Percentiles rank a stretch among this genome's conserved stretches.
These are phyloP conservation scores for Ailanthus altissimus DNA, from an alignment of 345 rosid genomes.

Conservation along the genomic window DNA sequence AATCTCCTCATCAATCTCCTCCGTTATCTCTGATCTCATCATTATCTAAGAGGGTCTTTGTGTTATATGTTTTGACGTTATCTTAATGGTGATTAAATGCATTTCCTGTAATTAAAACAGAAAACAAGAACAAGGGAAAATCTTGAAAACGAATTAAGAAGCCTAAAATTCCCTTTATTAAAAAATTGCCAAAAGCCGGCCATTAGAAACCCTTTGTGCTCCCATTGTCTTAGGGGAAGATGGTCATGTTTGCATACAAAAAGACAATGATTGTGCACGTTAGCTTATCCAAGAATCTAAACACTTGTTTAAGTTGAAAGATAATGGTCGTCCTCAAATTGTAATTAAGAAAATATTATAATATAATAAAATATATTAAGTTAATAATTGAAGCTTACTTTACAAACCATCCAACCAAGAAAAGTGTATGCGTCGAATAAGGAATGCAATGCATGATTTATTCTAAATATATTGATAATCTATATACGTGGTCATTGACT, in stretches of 20 bases:
- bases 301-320: neutral
- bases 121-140: neutral
- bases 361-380: neutral
- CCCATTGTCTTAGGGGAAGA: neutral
- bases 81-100: neutral
- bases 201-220: neutral
- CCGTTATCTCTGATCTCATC: slow-evolving; percentile 44
- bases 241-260: neutral
- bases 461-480: neutral
- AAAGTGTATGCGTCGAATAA: neutral
- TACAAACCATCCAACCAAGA: neutral
- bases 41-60: neutral
- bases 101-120: neutral
- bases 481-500: neutral
- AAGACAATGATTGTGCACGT: neutral
- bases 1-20: slow-evolving; percentile 33
- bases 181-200: neutral
- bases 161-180: neutral
- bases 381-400: neutral
- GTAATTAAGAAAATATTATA: neutral
- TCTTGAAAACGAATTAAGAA: neutral
- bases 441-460: neutral
- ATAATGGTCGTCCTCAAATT: neutral
- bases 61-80: neutral
- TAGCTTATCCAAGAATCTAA: neutral